A percentile compares a stretch with the other conserved stretches of the same genome.
Conservation (phyloP, 352 stramenopile genomes). For the Globisporangium paroecandrum region DNA sequence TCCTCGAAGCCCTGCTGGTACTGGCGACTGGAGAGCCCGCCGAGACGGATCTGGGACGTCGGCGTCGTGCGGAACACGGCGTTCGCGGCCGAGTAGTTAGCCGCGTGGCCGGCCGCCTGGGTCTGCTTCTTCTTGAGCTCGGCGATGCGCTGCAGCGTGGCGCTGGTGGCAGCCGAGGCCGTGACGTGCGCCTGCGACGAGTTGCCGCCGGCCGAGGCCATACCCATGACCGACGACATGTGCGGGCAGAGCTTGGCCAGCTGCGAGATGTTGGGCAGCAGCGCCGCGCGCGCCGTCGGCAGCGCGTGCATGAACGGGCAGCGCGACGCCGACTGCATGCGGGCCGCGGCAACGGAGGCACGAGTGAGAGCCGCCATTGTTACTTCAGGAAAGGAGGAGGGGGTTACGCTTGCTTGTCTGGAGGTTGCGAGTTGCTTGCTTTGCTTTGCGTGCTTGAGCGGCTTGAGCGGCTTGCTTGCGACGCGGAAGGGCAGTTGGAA, state of each 20-base stretch:
- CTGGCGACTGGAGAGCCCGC: constrained; percentile 49
- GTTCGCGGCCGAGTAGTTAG: constrained; percentile 41
- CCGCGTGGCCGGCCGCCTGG: constrained; percentile 14
- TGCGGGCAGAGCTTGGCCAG: constrained; percentile 83
- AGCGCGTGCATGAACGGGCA: constrained; percentile 86
- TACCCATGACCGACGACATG: constrained; percentile 81
- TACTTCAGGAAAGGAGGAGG: constrained; percentile 8
- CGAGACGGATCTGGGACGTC: constrained; percentile 53
- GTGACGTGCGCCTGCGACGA: constrained; percentile 63
- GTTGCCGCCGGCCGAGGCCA: constrained; percentile 37
- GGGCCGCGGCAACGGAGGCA: constrained; percentile 58
- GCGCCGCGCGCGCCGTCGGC: constrained; percentile 59
- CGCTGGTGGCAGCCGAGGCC: constrained; percentile 40
- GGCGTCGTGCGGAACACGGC: constrained; percentile 55
- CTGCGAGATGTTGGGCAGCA: constrained; percentile 85
- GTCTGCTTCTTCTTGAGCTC: constrained; percentile 66
- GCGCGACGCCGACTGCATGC: constrained; percentile 68
- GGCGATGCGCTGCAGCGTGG: constrained; percentile 68
- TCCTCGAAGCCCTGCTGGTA: constrained; percentile 74
- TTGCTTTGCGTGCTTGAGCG: neutral
- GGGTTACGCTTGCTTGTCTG: neutral
- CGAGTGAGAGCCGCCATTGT: constrained; percentile 60
- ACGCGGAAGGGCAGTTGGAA: constrained; percentile 27
- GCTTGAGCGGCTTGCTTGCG: constrained; percentile 2
- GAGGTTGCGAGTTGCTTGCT: neutral